phyloP scores from a whole-genome alignment of 257 asterid genomes.

The Solanum virginianum region DNA sequence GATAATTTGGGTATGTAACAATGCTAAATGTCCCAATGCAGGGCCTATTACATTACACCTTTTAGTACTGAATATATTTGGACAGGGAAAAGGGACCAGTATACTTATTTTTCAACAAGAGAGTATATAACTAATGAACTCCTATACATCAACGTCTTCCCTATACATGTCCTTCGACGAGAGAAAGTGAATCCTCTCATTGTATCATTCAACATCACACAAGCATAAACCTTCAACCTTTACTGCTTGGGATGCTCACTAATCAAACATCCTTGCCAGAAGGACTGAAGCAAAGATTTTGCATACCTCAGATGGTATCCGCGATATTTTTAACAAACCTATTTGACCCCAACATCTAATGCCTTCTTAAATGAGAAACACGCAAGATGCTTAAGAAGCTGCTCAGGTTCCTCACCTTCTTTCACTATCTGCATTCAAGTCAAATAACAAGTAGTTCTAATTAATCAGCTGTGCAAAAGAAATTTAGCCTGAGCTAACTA shows the following conservation, averaged over 20 bases:
- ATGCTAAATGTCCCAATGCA: neutral
- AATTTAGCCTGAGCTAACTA: no score
- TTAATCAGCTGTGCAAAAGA: neutral
- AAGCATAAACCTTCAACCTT: slow-evolving; percentile 18
- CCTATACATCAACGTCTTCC: slow-evolving; percentile 9
- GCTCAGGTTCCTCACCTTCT: slow-evolving; percentile 40
- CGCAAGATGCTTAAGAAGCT: slow-evolving; percentile 28
- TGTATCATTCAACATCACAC: slow-evolving; percentile 16
- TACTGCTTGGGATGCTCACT: slow-evolving; percentile 34
- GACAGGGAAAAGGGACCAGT: neutral
- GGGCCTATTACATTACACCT: slow-evolving; percentile 4
- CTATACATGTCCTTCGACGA: slow-evolving; percentile 10
- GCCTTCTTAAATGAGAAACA: slow-evolving; percentile 21
- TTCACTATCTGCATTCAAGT: slow-evolving; percentile 28
- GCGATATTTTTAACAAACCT: neutral
- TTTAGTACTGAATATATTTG: neutral
- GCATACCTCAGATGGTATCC: neutral
- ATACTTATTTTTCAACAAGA: neutral
- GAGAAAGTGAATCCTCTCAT: neutral
- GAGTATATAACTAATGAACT: slow-evolving; percentile 4
- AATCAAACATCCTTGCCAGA: neutral
- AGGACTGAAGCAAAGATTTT: neutral
- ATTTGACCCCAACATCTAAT: slow-evolving; percentile 18
- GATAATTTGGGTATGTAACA: neutral
- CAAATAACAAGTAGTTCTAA: neutral